phyloP scores from a whole-genome alignment of 371 early-diverging fungal genomes.

The Mortierella sp. region DNA sequence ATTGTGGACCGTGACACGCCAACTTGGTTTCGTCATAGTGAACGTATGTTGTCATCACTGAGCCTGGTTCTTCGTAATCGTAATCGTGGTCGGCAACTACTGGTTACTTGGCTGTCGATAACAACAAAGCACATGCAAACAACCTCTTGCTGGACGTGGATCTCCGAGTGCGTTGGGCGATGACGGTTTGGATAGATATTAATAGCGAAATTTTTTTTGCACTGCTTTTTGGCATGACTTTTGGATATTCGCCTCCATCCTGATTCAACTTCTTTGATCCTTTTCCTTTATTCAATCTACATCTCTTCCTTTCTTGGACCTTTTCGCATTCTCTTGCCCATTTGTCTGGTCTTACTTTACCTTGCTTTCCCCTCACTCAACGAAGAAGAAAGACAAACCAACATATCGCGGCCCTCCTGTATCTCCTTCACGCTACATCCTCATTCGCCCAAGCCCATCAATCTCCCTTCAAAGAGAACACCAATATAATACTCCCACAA shows the following conservation, averaged over 20 bases:
- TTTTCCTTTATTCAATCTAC: neutral
- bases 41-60: neutral
- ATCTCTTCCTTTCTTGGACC: slow-evolving; percentile 1
- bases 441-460: too few relatives aligned
- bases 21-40: neutral
- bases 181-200: neutral
- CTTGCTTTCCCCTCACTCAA: neutral
- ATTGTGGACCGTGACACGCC: neutral
- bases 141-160: too few relatives aligned
- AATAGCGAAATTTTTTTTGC: neutral
- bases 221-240: neutral
- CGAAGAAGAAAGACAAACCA: neutral
- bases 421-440: neutral
- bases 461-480: neutral
- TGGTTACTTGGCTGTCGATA: neutral
- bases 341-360: neutral
- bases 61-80: neutral
- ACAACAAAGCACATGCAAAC: neutral
- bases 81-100: too few relatives aligned
- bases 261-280: slow-evolving; percentile 12
- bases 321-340: neutral
- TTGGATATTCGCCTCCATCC: slow-evolving; percentile 5
- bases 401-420: neutral
- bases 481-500: neutral
- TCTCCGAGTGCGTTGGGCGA: neutral